These are phyloP conservation scores for Eucalyptus caleyi DNA, from an alignment of 345 rosid genomes.

Conservation along the genomic window DNA sequence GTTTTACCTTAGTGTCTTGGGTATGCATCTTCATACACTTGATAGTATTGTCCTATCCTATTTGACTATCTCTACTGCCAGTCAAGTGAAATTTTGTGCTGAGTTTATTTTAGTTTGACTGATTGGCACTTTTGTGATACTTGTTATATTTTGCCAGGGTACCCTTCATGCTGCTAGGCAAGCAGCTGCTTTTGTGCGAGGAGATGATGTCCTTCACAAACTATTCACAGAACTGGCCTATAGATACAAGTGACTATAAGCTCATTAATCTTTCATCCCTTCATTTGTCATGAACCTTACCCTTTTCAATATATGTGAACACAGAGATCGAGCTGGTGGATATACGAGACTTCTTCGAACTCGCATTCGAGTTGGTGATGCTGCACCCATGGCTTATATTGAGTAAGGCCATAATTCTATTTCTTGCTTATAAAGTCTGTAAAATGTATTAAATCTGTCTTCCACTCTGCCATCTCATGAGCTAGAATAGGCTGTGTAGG, in stretches of 20 bases:
- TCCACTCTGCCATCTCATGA: background rate
- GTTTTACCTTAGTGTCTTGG: background rate
- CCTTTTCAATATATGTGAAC: background rate
- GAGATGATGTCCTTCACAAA: slow-evolving; percentile 90
- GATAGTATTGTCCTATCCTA: background rate
- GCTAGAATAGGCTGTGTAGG: background rate
- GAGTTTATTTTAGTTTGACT: background rate
- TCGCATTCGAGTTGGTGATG: slow-evolving; percentile 91
- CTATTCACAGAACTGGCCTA: slow-evolving; percentile 80
- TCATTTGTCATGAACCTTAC: background rate
- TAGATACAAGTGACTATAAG: slow-evolving; percentile 60
- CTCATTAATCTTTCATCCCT: background rate
- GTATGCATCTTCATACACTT: background rate
- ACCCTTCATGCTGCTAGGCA: slow-evolving; percentile 70
- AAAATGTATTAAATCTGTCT: background rate
- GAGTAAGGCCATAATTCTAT: slow-evolving; percentile 47
- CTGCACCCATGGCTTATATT: slow-evolving; percentile 91
- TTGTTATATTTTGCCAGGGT: slow-evolving; percentile 30
- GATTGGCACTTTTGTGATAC: background rate
- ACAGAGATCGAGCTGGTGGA: slow-evolving; percentile 88
- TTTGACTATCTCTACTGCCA: background rate
- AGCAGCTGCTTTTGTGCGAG: slow-evolving; percentile 88
- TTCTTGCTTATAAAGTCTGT: background rate
- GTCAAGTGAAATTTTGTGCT: background rate
- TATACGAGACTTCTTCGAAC: slow-evolving; percentile 85